Evolutionary conservation across 176 grass and related monocot species (phyloP), one percentile per base, ranked within the genome.

Genomic region (Rhynchospora tenuis): DNA sequence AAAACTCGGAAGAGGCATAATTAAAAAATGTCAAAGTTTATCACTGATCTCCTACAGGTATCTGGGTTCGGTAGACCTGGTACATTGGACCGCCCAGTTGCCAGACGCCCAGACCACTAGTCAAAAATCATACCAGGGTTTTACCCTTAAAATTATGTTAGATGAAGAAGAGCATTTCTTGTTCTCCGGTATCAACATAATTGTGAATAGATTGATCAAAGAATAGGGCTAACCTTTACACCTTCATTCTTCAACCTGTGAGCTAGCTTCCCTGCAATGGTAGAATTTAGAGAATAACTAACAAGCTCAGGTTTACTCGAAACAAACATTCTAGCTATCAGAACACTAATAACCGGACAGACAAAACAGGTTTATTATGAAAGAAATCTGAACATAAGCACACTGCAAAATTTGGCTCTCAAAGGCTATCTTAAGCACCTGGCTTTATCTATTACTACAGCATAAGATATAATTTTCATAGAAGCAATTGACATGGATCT

Each of bases 231-330:
- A 56, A 93, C 93, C 96, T 95, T 98, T 31, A 87, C 96, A 60
- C 93, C 96, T 91, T 95, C 93, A 56, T 95, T 95, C 89, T 98
- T 98, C 65, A 98, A 88, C 80, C 91, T 93, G 68, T 90, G 76
- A 85, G 96, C 96, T 90, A 98, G 91, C 87, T 98, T 98, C 74
- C 96, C 96, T 98, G 64, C 83, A 90, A 79, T 88, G 75, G 70
- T 68, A 59, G 23, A 72, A 80, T 81, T 12, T 16, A 78, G 56
- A 73, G 69, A 38, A 46, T 0, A 51, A 78, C 29, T 81, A 72
- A 83, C 6, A 89, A 72, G 59, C 33, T 29, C 8, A 10, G 7
- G 60, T 16, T 66, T 87, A 82, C 17, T 82, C 17, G 48, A 67
- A 12, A 48, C 48, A 29, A 68, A 54, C 43, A 68, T 11, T 65